Evolutionary conservation across 805 yeast genomes (phyloP), one percentile per base, ranked within the genome.

Genomic region (Danielia oregonensis): DNA sequence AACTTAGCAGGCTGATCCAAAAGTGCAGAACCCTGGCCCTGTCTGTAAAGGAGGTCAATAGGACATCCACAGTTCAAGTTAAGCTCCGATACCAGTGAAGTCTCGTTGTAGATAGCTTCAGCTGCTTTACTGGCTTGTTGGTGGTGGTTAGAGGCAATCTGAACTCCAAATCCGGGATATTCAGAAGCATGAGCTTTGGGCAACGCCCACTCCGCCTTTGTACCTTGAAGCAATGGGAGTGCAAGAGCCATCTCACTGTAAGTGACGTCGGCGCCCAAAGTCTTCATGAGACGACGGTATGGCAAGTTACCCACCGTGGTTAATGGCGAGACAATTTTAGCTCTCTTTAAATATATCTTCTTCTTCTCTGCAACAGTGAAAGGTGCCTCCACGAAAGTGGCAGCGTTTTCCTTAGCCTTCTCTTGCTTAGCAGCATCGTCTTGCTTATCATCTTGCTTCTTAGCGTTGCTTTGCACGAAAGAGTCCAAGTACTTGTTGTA

Each of bases 291-390:
- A 49, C 97, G 74, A 59, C 99, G 82, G 63, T 78, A 93, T 11
- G 99, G 98, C 50, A 93, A 70, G 60, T 93, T 93, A 15, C 99
- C 99, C 5, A 93, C 98, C 0, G 99, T 93, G 22, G 99, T 94
- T 43, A 93, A 72, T 2, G 99, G 99, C 2, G 97, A 86, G 6
- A 93, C 81, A 40, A 93, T 87, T 60, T 88, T 88, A 45, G 91
- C 91, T 29, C 77, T 68, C 23, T 67, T 64, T 33, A 85, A 71
- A 52, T 88, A 67, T 30, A 93, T 54, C 37, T 63, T 71, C 57
- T 82, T 85, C 76, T 93, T 93, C 58, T 93, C 97, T n/a, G 73
- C 65, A 0, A 86, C 71, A 49, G 76, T 78, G 60, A 82, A 78
- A 13, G 88, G 82, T 1, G 95, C 74, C 54, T 91, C 97, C 35